Evolutionary conservation across 208 protist genomes (phyloP).

Genomic region (Jaenimonas drosophilae): DNA sequence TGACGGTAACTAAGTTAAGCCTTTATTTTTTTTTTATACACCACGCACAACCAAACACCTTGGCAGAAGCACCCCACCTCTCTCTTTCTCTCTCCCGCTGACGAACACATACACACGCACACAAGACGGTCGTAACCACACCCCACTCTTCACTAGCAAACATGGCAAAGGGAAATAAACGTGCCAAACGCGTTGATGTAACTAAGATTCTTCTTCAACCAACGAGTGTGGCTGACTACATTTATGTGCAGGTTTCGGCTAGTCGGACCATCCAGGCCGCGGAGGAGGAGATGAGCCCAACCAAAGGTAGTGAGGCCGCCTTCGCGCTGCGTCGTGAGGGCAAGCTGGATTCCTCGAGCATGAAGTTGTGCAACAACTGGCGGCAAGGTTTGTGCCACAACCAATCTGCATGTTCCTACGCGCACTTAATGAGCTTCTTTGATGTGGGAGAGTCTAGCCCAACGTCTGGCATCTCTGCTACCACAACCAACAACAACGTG

Average conservation of each 20-base stretch:
- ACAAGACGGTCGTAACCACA: no score
- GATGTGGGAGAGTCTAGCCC: conserved; percentile 14
- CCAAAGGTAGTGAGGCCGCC: conserved; percentile 61
- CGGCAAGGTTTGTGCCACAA: conserved; percentile 58
- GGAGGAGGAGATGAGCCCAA: conserved; percentile 73
- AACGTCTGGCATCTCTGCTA: no score
- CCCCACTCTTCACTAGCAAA: no score
- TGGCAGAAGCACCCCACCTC: conserved; percentile 1
- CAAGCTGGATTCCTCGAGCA: conserved; percentile 30
- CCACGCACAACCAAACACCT: not conserved
- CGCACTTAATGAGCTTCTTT: conserved; percentile 48
- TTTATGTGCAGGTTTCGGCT: conserved; percentile 42
- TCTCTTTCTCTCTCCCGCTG: not conserved
- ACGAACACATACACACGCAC: no score
- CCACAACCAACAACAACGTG: no score
- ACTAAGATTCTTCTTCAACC: conserved; percentile 61
- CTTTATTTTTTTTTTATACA: not conserved
- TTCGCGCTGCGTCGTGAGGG: conserved; percentile 56
- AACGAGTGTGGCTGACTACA: conserved; percentile 36
- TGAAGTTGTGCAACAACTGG: conserved; percentile 77
- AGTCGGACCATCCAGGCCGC: conserved; percentile 23
- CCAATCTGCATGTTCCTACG: conserved; percentile 61
- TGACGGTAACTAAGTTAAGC: no score
- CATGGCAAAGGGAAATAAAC: conserved; percentile 20
- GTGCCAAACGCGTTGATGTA: conserved; percentile 64